Evolutionary conservation across 202 grass and related monocot genomes (phyloP).

Genomic region (Miscanthus sacchariflorus): DNA sequence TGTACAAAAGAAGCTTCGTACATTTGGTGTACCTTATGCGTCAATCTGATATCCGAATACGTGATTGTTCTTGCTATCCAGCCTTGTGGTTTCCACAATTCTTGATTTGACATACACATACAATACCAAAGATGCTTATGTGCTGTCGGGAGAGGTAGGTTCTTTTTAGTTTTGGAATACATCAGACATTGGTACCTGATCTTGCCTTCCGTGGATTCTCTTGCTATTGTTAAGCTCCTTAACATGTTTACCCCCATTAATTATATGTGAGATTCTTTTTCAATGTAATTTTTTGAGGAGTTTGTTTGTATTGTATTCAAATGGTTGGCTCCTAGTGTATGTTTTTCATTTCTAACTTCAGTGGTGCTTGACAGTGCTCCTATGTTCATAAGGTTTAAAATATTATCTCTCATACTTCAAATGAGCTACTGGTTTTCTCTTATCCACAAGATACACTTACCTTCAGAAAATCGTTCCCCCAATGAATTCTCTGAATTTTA

Average conservation of each 20-base stretch:
- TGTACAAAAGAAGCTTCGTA: background rate
- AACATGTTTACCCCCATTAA: background rate
- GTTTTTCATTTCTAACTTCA: constrained; percentile 7
- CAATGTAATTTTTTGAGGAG: background rate
- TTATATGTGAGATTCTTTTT: constrained; percentile 4
- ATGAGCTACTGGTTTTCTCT: background rate
- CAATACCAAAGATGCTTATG: constrained; percentile 2
- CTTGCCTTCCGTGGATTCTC: constrained; percentile 8
- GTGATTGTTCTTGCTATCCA: background rate
- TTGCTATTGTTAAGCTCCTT: background rate
- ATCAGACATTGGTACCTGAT: background rate
- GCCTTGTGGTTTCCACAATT: constrained; percentile 15
- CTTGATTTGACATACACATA: background rate
- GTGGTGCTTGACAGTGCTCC: no score
- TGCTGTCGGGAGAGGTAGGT: background rate
- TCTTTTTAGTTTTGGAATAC: constrained; percentile 45
- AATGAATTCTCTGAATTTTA: background rate
- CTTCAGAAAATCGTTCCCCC: background rate
- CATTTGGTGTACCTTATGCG: background rate
- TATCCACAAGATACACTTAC: constrained; percentile 17
- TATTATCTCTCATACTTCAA: constrained; percentile 6
- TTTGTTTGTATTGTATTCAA: constrained; percentile 8
- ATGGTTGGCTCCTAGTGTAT: background rate
- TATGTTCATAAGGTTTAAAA: constrained; percentile 25
- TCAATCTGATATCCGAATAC: background rate